Percentiles rank a stretch among this genome's conserved stretches.
Conservation (phyloP, 169 alveolate species). For the Eimeria falciformis region DNA sequence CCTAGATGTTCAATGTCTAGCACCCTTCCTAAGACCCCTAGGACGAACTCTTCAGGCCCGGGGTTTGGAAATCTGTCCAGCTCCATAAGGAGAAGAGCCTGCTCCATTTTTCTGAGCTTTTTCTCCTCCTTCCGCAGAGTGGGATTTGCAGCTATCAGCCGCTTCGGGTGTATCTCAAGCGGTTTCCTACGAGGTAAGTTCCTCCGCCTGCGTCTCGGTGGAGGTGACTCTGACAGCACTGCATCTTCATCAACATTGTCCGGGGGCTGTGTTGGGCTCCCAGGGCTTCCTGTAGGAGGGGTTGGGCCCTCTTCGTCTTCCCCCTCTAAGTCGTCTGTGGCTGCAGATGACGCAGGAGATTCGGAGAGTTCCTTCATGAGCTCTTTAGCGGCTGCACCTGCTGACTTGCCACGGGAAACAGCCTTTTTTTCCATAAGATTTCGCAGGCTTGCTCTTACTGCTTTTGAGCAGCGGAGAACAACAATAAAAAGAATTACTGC, state of each 20-base stretch:
- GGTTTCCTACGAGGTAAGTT: neutral
- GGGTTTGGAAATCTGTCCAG: neutral
- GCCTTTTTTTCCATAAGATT: neutral
- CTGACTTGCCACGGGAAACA: neutral
- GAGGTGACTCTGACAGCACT: too few species aligned
- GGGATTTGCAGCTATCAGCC: neutral
- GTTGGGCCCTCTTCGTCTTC: neutral
- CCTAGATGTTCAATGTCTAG: neutral
- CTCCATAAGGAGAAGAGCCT: slow-evolving; percentile 4
- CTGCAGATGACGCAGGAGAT: too few species aligned
- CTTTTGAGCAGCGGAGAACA: neutral
- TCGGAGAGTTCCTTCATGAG: neutral
- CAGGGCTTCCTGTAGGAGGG: neutral
- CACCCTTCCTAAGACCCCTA: neutral
- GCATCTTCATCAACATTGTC: neutral
- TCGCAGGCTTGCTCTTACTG: neutral
- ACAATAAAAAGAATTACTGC: neutral
- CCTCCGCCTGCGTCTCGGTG: neutral
- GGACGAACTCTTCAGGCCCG: neutral
- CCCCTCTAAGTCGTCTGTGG: neutral
- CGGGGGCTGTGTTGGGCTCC: neutral
- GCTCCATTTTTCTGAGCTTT: neutral
- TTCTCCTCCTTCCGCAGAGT: neutral
- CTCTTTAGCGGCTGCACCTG: neutral
- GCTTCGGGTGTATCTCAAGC: neutral